Evolutionary conservation across 2,329 filamentous ascomycete species (phyloP).

Genomic region (Cladophialophora carrionii): DNA sequence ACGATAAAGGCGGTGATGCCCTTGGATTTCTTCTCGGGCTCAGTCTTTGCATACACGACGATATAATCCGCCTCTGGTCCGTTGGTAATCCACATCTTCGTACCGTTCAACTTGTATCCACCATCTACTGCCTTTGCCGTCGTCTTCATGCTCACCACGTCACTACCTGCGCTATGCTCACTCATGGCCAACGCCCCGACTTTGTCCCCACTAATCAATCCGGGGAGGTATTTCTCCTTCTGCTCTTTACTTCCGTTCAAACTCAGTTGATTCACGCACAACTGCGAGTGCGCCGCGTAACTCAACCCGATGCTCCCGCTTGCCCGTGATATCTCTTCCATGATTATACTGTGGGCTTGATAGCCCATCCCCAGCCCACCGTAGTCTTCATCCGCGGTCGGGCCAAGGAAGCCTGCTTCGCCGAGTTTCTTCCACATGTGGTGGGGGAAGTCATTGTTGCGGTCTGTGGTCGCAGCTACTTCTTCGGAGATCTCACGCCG

Average conservation of each 20-base stretch:
- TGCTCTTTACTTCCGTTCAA: conserved; percentile 81
- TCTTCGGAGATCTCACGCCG: conserved; percentile 84
- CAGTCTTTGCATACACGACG: conserved; percentile 96
- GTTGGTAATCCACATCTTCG: conserved; percentile 99
- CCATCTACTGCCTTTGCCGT: conserved; percentile 79
- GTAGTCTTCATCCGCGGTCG: conserved; percentile 90
- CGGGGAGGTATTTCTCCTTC: conserved; percentile 78
- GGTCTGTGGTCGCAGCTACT: conserved; percentile 80
- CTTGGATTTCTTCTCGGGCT: conserved; percentile 76
- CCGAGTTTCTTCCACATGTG: conserved; percentile 95
- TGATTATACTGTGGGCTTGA: conserved; percentile 91
- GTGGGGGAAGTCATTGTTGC: conserved; percentile 81
- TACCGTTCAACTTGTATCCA: conserved; percentile 82
- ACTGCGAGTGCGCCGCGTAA: conserved; percentile 92
- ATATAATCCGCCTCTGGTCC: conserved; percentile 89
- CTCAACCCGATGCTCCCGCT: conserved; percentile 80
- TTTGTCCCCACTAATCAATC: conserved; percentile 75
- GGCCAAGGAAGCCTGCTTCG: conserved; percentile 84
- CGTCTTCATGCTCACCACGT: conserved; percentile 95
- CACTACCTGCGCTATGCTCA: conserved; percentile 85
- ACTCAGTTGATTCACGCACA: conserved; percentile 95
- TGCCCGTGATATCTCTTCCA: conserved; percentile 91
- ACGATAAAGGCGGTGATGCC: conserved; percentile 96
- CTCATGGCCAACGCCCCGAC: conserved; percentile 94
- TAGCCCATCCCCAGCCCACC: conserved; percentile 92